phyloP scores from a whole-genome alignment of 2,329 filamentous ascomycete genomes.

The Apiospora kogelbergensis region DNA sequence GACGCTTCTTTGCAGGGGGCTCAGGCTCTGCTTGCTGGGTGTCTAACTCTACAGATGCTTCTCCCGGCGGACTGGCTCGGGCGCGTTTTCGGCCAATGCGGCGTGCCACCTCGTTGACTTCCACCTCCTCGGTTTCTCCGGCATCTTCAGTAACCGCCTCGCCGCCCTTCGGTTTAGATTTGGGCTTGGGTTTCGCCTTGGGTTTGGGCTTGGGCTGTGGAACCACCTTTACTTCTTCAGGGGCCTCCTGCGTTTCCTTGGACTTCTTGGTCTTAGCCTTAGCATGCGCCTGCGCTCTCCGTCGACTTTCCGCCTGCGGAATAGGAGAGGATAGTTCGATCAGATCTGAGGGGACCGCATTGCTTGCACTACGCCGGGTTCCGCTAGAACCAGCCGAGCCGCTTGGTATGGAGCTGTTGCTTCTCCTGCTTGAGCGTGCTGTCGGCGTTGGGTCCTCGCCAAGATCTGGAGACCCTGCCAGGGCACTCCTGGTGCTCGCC shows the following conservation, averaged over 20 bases:
- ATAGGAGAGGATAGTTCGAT: constrained; percentile 28
- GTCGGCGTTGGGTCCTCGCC: constrained; percentile 23
- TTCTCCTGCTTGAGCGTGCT: constrained; percentile 20
- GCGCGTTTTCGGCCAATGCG: constrained; percentile 43
- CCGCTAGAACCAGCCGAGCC: constrained; percentile 25
- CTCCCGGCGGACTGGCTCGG: constrained; percentile 35
- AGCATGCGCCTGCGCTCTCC: constrained; percentile 12
- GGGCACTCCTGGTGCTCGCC: constrained; percentile 19
- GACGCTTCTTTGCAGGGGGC: constrained; percentile 34
- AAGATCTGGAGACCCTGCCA: constrained; percentile 17
- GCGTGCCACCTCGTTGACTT: constrained; percentile 42
- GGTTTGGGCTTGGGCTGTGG: constrained; percentile 12
- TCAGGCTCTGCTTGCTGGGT: constrained; percentile 33
- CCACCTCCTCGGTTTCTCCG: constrained; percentile 43
- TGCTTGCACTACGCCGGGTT: constrained; percentile 23
- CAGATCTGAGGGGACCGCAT: constrained; percentile 12
- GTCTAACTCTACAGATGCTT: constrained; percentile 41
- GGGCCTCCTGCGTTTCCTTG: constrained; percentile 18
- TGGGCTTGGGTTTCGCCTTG: constrained; percentile 9
- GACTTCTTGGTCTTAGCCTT: constrained; percentile 10
- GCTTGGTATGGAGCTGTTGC: constrained; percentile 19
- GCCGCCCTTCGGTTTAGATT: constrained; percentile 9
- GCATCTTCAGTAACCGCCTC: constrained; percentile 12
- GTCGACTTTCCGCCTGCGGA: constrained; percentile 13
- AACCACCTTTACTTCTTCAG: constrained; percentile 21